Conservation (phyloP, 2,329 filamentous ascomycete species). For the Incumbomyces delicatus region DNA sequence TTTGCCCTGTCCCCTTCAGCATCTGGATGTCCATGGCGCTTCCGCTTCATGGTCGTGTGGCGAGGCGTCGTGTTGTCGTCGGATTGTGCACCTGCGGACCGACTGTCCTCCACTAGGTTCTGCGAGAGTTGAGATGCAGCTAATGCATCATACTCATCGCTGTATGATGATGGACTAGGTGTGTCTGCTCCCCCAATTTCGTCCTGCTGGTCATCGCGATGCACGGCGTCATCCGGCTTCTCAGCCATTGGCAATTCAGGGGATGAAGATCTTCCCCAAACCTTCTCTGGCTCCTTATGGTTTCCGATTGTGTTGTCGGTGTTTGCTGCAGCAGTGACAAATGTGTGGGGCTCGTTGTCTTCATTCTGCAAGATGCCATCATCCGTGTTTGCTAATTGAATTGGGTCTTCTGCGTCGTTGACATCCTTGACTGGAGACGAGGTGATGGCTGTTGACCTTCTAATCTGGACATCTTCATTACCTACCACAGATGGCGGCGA, state of each 20-base stretch:
- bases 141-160: slow-evolving; percentile 34
- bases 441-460: slow-evolving; percentile 3
- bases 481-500: slow-evolving; percentile 19
- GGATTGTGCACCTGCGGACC: no score
- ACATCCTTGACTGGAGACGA: slow-evolving; percentile 13
- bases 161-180: slow-evolving; percentile 16
- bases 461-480: slow-evolving; percentile 5
- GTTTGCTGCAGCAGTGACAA: not conserved
- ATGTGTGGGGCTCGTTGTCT: not conserved
- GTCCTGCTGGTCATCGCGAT: not conserved
- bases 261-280: not conserved
- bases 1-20: no score
- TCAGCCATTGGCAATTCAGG: not conserved
- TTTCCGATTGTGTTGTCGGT: not conserved
- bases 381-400: slow-evolving; percentile 6
- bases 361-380: slow-evolving; percentile 7
- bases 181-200: not conserved
- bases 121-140: slow-evolving; percentile 37
- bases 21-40: no score
- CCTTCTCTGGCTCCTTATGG: not conserved
- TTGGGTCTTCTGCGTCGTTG: slow-evolving; percentile 1
- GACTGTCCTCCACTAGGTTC: slow-evolving; percentile 26
- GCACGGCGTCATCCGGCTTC: not conserved
- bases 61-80: no score
- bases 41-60: not conserved